These are phyloP conservation scores for Tricholomella constricta DNA, from an alignment of 768 basidiomycete genomes.

Conservation along the genomic window DNA sequence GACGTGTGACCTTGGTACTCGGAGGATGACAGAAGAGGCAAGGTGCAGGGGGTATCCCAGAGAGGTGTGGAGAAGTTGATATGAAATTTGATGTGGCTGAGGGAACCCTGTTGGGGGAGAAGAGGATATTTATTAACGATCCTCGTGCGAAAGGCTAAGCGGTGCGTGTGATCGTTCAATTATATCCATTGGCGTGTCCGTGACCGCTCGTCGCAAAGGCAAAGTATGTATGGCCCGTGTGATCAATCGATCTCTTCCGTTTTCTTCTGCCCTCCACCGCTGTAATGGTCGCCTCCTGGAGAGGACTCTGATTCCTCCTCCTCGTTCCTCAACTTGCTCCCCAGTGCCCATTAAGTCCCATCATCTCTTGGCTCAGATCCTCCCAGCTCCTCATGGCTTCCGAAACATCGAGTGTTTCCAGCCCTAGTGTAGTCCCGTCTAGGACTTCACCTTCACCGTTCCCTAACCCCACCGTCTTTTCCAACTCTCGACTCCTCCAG, in stretches of 20 bases:
- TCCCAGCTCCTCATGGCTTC: constrained; percentile 19
- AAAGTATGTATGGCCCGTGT: constrained; percentile 15
- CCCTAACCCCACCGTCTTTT: constrained; percentile 20
- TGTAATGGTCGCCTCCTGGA: constrained; percentile 35
- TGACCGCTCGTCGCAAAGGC: constrained; percentile 17
- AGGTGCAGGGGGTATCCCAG: too few species aligned
- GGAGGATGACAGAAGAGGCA: background rate
- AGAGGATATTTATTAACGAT: background rate
- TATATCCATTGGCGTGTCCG: constrained; percentile 2
- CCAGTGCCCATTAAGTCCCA: constrained; percentile 1
- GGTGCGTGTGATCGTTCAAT: background rate
- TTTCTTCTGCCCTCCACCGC: constrained; percentile 21
- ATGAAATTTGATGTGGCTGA: constrained; percentile 1
- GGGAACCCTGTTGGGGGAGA: background rate
- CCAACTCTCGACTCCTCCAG: constrained; percentile 22
- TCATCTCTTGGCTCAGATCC: constrained; percentile 2
- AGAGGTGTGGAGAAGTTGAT: too few species aligned
- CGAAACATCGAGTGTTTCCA: constrained; percentile 23
- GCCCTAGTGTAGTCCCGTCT: constrained; percentile 14
- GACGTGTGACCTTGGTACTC: background rate
- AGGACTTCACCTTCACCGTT: constrained; percentile 15
- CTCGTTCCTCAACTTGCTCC: constrained; percentile 10
- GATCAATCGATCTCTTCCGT: constrained; percentile 16
- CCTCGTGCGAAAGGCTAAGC: background rate
- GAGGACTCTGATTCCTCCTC: constrained; percentile 29